A percentile compares a stretch with the other conserved stretches of the same genome.
Conservation (phyloP, 139 green algal species). For the Chlorella sp. region DNA sequence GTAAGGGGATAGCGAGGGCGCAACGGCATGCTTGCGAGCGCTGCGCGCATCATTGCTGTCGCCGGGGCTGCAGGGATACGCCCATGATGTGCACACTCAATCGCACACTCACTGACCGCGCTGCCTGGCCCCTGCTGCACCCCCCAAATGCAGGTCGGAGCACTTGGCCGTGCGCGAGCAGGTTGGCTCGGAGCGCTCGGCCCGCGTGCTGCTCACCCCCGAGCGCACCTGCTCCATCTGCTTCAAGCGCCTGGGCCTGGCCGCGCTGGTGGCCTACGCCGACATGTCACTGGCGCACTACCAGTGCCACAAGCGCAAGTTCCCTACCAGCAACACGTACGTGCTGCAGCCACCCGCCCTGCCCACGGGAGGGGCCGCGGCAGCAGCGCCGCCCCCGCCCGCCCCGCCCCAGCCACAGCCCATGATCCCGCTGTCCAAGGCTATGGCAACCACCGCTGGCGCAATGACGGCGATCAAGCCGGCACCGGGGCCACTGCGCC, state of each 20-base stretch:
- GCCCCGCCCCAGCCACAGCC: too few relatives aligned
- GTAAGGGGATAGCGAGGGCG: background rate
- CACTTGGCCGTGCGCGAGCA: conserved; percentile 54
- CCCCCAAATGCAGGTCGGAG: conserved; percentile 33
- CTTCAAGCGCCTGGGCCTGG: conserved; percentile 70
- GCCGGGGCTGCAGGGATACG: background rate
- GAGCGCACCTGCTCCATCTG: conserved; percentile 78
- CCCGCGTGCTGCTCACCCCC: conserved; percentile 48
- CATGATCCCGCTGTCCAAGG: too few relatives aligned
- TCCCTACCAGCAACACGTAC: background rate
- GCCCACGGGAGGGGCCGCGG: too few relatives aligned
- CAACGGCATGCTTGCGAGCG: background rate
- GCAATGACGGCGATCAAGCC: too few relatives aligned
- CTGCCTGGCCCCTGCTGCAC: too few relatives aligned
- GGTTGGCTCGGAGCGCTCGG: conserved; percentile 39
- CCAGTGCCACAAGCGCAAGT: conserved; percentile 50
- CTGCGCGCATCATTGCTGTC: background rate
- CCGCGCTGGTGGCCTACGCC: conserved; percentile 72
- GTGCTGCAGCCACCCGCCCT: background rate
- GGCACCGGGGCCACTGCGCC: too few relatives aligned
- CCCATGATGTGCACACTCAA: background rate
- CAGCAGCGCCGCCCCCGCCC: too few relatives aligned
- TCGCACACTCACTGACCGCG: too few relatives aligned
- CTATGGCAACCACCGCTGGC: too few relatives aligned
- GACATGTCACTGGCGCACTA: conserved; percentile 68